These are phyloP conservation scores for Mastigamoeba balamuthi DNA, from an alignment of 78 protist genomes.

Conservation along the genomic window DNA sequence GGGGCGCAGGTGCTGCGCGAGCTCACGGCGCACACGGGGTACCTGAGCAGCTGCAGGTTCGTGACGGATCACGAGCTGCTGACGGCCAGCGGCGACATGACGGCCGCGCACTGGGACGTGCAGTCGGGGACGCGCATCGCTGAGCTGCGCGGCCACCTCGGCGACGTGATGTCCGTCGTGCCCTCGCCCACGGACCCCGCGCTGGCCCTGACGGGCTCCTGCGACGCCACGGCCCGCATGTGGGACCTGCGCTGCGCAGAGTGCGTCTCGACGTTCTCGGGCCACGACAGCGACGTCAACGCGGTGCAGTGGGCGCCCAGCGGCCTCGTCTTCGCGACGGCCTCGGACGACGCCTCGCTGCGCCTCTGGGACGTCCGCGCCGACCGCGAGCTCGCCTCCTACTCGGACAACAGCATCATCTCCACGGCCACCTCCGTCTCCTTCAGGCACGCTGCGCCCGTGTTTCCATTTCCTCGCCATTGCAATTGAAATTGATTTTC, in stretches of 20 bases:
- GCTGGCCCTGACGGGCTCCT: constrained; percentile 79
- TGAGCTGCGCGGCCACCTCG: constrained; percentile 73
- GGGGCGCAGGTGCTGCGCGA: constrained; percentile 55
- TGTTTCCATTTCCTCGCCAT: no score
- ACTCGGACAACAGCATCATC: constrained; percentile 55
- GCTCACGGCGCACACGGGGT: constrained; percentile 79
- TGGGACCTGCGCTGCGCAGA: constrained; percentile 84
- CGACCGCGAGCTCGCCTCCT: constrained; percentile 73
- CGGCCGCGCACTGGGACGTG: constrained; percentile 87
- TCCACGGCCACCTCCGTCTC: constrained; percentile 87
- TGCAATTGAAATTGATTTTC: background rate
- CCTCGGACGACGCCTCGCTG: constrained; percentile 90
- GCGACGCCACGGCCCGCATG: constrained; percentile 76
- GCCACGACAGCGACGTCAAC: constrained; percentile 93
- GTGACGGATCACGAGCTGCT: constrained; percentile 65
- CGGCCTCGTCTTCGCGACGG: constrained; percentile 81
- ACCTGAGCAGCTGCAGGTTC: constrained; percentile 91
- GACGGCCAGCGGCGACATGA: constrained; percentile 80
- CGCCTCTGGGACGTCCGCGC: constrained; percentile 91
- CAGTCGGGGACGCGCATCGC: constrained; percentile 48
- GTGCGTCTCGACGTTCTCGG: constrained; percentile 79
- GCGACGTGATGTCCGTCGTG: constrained; percentile 83
- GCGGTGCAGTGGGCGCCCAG: constrained; percentile 71
- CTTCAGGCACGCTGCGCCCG: no score
- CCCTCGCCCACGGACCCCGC: constrained; percentile 42